These are phyloP conservation scores for Gyrodon lividus DNA, from an alignment of 768 basidiomycete species.

Conservation along the genomic window DNA sequence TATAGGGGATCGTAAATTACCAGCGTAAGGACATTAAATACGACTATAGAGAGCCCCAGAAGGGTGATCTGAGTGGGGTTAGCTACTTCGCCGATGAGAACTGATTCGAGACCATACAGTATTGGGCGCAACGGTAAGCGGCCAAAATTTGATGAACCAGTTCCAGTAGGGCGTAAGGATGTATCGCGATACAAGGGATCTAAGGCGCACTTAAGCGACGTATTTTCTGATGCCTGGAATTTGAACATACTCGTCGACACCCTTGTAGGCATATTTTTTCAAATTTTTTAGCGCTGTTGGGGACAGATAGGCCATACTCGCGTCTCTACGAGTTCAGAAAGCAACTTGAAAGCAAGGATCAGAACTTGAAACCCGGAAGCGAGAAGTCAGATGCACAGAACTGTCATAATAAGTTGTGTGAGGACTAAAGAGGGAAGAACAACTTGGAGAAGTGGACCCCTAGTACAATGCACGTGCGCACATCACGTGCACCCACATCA, in stretches of 20 bases:
- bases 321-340: neutral
- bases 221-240: neutral
- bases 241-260: constrained; percentile 69
- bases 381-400: neutral
- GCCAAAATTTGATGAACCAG: constrained; percentile 89
- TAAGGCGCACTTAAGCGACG: constrained; percentile 28
- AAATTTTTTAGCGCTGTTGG: constrained; percentile 68
- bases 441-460: neutral
- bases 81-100: neutral
- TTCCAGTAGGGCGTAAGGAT: constrained; percentile 87
- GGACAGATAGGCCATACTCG: constrained; percentile 65
- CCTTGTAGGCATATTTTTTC: constrained; percentile 76
- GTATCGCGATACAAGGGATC: constrained; percentile 74
- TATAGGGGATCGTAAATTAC: constrained; percentile 82
- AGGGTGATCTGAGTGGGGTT: constrained; percentile 73
- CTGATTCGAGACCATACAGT: constrained; percentile 51
- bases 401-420: neutral
- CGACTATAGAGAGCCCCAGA: constrained; percentile 76
- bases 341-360: neutral
- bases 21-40: constrained; percentile 81
- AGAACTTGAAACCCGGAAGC: neutral
- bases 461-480: constrained; percentile 11
- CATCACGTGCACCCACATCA: neutral
- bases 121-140: constrained; percentile 82
- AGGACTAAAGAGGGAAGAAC: neutral